Evolutionary conservation across 2,329 filamentous ascomycete genomes (phyloP), one percentile per base, ranked within the genome.

Genomic region (Ophiostoma triangulosporum): DNA sequence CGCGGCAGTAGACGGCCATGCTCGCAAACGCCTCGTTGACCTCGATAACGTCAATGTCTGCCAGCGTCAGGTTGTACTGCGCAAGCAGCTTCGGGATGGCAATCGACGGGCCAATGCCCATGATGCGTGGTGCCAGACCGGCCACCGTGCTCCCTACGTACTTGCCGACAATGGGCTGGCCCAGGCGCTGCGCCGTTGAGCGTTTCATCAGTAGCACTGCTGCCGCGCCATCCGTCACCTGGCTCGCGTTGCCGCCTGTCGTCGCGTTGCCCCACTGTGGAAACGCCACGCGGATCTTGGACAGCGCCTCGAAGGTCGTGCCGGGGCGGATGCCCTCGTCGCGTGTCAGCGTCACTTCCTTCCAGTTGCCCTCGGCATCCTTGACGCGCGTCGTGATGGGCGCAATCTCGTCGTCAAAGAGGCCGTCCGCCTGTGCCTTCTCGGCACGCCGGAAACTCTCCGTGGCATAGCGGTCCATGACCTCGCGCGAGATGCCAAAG

Each of bases 1-100:
- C 76, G 53, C 86, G 72, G 71, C 89, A 95, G 78, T 96, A 97
- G 29, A 96, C 90, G 1, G 88, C 90, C 93, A 97, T 97, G 51
- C 86, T 93, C 22, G 90, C 91, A 64, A 98, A 98, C 1, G 93
- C 93, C 77, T 98, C 93, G 73, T 98, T 98, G 65, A 98, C 71
- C 77, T 97, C 93, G 61, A 91, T 76, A 33, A 97, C 77, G 64
- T 98, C 93, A 57, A 93, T 79, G 62, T 97, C 93, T 56, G 84
- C 78, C 52, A 95, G 73, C 24, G 76, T 79, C 57, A 98, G 70
- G 69, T 84, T 81, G 76, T 84, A 82, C 72, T 93, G 84, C 64
- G 70, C 70, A 46, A 98, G 78, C 29, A 98, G 81, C 79, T 98
- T 98, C 58, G 81, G 81, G 58, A 85, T 84, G 56, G 80, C 81